phyloP scores from a whole-genome alignment of 2,329 filamentous ascomycete species.

The Pseudogymnoascus sp. region DNA sequence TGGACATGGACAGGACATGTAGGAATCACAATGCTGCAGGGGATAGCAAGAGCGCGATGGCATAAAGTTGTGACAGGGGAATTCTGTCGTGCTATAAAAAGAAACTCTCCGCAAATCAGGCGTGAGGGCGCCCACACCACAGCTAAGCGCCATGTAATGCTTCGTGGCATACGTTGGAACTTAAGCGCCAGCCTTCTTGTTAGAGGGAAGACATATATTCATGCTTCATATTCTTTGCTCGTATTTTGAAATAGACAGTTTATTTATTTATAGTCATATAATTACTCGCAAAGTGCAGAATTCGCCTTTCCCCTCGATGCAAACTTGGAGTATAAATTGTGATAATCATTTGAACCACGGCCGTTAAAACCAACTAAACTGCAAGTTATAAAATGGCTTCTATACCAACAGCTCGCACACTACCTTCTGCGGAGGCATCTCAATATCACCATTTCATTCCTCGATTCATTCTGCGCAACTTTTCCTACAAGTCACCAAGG shows the following conservation, averaged over 20 bases:
- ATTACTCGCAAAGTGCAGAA: not conserved
- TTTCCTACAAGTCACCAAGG: slow-evolving; percentile 17
- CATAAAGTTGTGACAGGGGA: not conserved
- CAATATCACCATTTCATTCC: slow-evolving; percentile 32
- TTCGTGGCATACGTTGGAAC: not conserved
- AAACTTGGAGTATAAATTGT: not conserved
- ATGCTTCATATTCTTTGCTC: not conserved
- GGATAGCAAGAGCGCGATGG: not conserved
- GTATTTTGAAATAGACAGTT: not conserved
- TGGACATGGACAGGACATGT: not conserved
- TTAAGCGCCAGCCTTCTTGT: not conserved
- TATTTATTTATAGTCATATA: not conserved
- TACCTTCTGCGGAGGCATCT: not conserved
- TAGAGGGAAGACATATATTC: not conserved
- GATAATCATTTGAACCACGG: not conserved
- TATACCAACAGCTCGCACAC: not conserved
- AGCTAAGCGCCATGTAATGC: not conserved
- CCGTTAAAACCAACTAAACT: not conserved
- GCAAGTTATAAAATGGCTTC: not conserved
- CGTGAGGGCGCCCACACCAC: not conserved
- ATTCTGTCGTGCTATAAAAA: not conserved
- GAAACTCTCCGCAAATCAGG: not conserved
- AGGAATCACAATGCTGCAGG: not conserved
- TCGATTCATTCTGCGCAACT: slow-evolving; percentile 29
- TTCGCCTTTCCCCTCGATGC: not conserved